These are phyloP conservation scores for Cephalotrichum gorgonifer DNA, from an alignment of 2,329 filamentous ascomycete species.

Conservation along the genomic window DNA sequence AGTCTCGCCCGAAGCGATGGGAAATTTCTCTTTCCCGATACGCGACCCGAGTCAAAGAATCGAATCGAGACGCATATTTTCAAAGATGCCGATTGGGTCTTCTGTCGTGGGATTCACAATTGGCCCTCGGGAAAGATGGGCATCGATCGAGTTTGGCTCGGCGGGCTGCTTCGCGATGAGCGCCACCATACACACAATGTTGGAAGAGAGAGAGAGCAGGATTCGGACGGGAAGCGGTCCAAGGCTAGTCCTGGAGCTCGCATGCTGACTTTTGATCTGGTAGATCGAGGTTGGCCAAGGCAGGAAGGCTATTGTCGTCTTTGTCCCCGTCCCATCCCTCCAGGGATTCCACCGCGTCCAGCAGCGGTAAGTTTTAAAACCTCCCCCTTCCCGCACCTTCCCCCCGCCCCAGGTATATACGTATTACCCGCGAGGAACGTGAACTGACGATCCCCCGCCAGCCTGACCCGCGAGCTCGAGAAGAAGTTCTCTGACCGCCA, in stretches of 20 bases:
- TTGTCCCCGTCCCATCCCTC: constrained; percentile 99
- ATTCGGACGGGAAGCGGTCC: constrained; percentile 70
- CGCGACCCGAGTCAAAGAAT: background rate
- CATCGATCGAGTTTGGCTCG: constrained; percentile 1
- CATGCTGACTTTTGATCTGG: constrained; percentile 62
- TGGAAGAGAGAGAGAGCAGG: constrained; percentile 23
- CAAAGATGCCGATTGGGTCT: background rate
- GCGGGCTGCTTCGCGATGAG: background rate
- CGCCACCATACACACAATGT: background rate
- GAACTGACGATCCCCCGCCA: constrained; percentile 26
- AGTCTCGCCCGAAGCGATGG: background rate
- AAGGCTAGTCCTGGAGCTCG: constrained; percentile 64
- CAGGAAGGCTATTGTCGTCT: constrained; percentile 99
- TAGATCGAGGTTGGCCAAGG: constrained; percentile 99
- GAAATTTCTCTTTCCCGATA: background rate
- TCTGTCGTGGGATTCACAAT: background rate
- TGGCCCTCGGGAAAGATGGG: background rate
- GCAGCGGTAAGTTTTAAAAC: constrained; percentile 70
- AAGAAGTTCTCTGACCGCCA: constrained; percentile 99
- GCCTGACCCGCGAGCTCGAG: constrained; percentile 99
- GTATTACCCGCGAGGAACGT: too few relatives aligned
- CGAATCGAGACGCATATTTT: background rate
- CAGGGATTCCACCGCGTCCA: constrained; percentile 98
- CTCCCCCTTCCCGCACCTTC: background rate
- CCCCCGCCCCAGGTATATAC: too few relatives aligned